phyloP scores from a whole-genome alignment of 2,329 filamentous ascomycete species.

The Hymenoscyphus albidus region DNA sequence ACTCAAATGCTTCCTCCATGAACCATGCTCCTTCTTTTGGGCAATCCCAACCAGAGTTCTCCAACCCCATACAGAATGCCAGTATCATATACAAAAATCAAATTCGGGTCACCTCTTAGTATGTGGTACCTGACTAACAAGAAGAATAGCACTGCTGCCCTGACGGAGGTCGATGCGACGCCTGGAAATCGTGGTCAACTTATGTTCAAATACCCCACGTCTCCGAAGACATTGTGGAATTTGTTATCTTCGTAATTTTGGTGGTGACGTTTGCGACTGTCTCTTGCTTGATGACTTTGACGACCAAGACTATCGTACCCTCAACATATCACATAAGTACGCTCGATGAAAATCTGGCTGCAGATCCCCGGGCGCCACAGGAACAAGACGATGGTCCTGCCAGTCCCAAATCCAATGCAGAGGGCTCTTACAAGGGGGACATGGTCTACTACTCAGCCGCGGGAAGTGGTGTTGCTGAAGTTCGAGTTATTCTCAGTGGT shows the following conservation, averaged over 20 bases:
- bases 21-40: background rate
- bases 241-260: slow-evolving; percentile 66
- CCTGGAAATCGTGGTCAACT: slow-evolving; percentile 62
- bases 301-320: slow-evolving; percentile 91
- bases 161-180: slow-evolving; percentile 49
- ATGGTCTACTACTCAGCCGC: slow-evolving; percentile 96
- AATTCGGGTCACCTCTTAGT: background rate
- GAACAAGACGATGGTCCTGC: slow-evolving; percentile 43
- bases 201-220: slow-evolving; percentile 30
- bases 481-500: slow-evolving; percentile 95
- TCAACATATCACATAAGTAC: slow-evolving; percentile 84
- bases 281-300: slow-evolving; percentile 76
- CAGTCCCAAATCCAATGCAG: slow-evolving; percentile 35
- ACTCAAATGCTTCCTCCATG: background rate
- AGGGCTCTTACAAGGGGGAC: slow-evolving; percentile 47
- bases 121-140: slow-evolving; percentile 20
- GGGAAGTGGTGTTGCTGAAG: slow-evolving; percentile 93
- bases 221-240: slow-evolving; percentile 65
- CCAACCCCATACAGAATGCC: background rate
- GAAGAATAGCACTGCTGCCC: slow-evolving; percentile 49
- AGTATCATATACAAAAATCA: background rate
- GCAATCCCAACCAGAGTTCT: background rate
- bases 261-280: slow-evolving; percentile 66
- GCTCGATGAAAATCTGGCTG: slow-evolving; percentile 86
- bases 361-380: slow-evolving; percentile 46